These are phyloP conservation scores for Pulveroboletus sp. DNA, from an alignment of 768 basidiomycete species.

Conservation along the genomic window DNA sequence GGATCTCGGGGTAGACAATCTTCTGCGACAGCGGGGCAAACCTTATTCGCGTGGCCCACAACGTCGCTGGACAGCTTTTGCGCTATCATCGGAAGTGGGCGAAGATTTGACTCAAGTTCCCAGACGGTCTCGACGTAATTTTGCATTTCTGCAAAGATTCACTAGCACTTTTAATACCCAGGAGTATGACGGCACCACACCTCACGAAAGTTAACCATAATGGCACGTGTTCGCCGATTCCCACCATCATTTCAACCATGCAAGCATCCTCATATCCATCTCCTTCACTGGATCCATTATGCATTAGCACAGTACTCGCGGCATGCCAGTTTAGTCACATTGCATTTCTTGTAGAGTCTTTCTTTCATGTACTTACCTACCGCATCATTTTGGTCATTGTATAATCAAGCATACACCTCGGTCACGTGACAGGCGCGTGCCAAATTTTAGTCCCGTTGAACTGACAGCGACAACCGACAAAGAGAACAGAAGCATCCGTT, in stretches of 20 bases:
- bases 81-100: constrained; percentile 6
- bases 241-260: background rate
- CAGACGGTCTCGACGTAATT: constrained; percentile 30
- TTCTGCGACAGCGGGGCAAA: constrained; percentile 8
- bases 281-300: constrained; percentile 7
- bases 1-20: constrained; percentile 12
- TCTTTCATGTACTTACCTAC: constrained; percentile 8
- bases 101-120: constrained; percentile 16
- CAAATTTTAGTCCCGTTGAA: constrained; percentile 1
- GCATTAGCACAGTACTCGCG: constrained; percentile 5
- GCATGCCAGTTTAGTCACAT: constrained; percentile 4
- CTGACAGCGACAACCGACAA: background rate
- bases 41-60: constrained; percentile 18
- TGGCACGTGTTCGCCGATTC: too few species aligned
- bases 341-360: constrained; percentile 12
- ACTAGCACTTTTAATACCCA: constrained; percentile 19
- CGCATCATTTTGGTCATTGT: background rate
- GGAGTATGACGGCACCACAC: constrained; percentile 8
- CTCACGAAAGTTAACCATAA: background rate
- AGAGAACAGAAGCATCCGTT: too few species aligned
- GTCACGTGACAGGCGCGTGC: constrained; percentile 28
- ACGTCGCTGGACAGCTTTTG: constrained; percentile 21
- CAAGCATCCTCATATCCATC: constrained; percentile 20
- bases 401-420: constrained; percentile 7
- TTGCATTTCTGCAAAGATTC: constrained; percentile 36